phyloP scores from a whole-genome alignment of 371 early-diverging fungal species.

The Lichtheimia corymbifera region DNA sequence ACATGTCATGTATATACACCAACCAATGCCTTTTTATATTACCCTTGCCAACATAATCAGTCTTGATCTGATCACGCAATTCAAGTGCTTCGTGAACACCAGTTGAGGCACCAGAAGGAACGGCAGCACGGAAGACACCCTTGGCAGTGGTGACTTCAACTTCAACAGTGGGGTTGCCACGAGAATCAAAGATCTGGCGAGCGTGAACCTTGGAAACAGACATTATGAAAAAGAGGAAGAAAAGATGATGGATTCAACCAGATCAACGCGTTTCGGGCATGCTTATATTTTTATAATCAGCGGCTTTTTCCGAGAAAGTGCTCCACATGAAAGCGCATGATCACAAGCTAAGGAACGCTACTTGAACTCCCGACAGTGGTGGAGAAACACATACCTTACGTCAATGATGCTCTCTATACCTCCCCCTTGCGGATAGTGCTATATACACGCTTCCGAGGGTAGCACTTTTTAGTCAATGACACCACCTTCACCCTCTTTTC shows the following conservation, averaged over 20 bases:
- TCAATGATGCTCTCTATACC: too few relatives aligned
- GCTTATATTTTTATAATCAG: slow-evolving; percentile 6
- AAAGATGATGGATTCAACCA: slow-evolving; percentile 6
- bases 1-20: not conserved
- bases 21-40: slow-evolving; percentile 11
- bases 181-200: slow-evolving; percentile 98
- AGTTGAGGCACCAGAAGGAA: slow-evolving; percentile 99
- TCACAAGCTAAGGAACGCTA: not conserved
- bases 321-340: slow-evolving; percentile 17
- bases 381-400: too few relatives aligned
- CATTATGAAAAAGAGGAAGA: slow-evolving; percentile 21
- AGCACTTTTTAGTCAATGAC: too few relatives aligned
- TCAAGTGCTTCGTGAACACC: slow-evolving; percentile 99
- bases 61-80: slow-evolving; percentile 91
- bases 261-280: slow-evolving; percentile 7
- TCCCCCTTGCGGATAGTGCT: too few relatives aligned
- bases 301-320: slow-evolving; percentile 10
- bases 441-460: too few relatives aligned
- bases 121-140: slow-evolving; percentile 95
- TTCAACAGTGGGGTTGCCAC: slow-evolving; percentile 99
- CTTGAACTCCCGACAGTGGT: too few relatives aligned
- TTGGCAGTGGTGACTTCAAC: slow-evolving; percentile 94
- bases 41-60: slow-evolving; percentile 95
- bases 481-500: too few relatives aligned
- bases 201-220: slow-evolving; percentile 86